These are phyloP conservation scores for Crucihimalaya himalaica DNA, from an alignment of 345 rosid genomes.

Conservation along the genomic window DNA sequence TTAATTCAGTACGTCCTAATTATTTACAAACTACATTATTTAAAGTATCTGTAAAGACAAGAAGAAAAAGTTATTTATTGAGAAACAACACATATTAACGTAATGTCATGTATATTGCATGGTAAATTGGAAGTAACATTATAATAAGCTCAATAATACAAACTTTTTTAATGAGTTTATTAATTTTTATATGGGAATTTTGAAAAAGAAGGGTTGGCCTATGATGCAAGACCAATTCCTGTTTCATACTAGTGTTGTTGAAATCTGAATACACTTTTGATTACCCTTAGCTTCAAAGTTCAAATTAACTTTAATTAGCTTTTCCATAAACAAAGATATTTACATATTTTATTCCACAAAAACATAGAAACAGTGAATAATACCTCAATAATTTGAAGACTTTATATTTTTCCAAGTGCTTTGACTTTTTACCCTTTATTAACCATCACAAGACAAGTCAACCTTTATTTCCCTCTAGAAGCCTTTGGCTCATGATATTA, in stretches of 20 bases:
- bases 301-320: constrained; percentile 27
- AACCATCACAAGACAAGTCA: constrained; percentile 45
- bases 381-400: constrained; percentile 40
- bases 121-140: constrained; percentile 16
- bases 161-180: background rate
- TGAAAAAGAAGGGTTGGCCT: constrained; percentile 27
- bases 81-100: background rate
- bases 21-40: background rate
- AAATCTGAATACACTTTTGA: constrained; percentile 29
- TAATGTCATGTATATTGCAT: constrained; percentile 17
- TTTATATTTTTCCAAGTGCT: constrained; percentile 37
- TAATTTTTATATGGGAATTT: background rate
- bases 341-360: constrained; percentile 31
- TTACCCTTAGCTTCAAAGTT: constrained; percentile 35
- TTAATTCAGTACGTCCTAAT: no score
- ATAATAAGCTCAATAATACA: background rate
- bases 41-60: background rate
- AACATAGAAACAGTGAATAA: constrained; percentile 38
- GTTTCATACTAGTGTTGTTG: constrained; percentile 39
- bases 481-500: constrained; percentile 16
- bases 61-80: background rate
- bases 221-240: constrained; percentile 34
- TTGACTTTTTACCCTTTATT: constrained; percentile 40
- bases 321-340: constrained; percentile 28
- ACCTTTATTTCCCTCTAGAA: constrained; percentile 37